Base-by-base conservation (phyloP, 805 yeast species). In the Candida endomychidarum region DNA sequence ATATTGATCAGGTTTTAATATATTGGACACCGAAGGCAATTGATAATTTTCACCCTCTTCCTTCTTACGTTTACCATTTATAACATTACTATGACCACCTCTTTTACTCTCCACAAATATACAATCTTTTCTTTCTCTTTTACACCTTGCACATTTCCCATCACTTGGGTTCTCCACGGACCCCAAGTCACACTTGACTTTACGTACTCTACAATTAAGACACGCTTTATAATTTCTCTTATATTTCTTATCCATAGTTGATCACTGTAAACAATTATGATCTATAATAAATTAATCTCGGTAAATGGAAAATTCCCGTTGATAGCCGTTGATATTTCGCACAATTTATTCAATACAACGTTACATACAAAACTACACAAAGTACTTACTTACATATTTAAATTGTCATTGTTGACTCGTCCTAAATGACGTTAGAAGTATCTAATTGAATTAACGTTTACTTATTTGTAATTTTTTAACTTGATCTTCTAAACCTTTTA, bases 101-200 rank as follows among this genome's bases (percentile, higher is more conserved):
- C 70, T 45, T 40, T 56, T 61, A 17, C 58, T 52, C 16, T 68
- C 72, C 7, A 70, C 74, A 56, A 86, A 80, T 11, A 82, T 80
- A 61, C 98, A 90, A 50, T 83, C 88, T 49, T 77, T 78, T 11
- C 95, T 70, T 55, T 90, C 96, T 31, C 97, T 71, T 45, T 75
- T 72, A 54, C 98, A 90, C 36, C 97, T 65, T 2, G 78, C 81
- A 69, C 98, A 90, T 3, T 95, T 93, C 3, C 95, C 93, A 4
- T 78, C 80, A 32, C 72, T 70, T 0, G 95, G 95, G 45, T 74
- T 73, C 36, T 80, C 83, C 6, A 80, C 77, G 8, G 81, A 78
- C 2, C 96, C 96, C 49, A 90, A 63, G 56, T 88, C 95, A 65
- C 98, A 90, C 53, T 80, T 81, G 30, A 87, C 86, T 54, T 90